Conservation (phyloP, 208 protist genomes). For the Hexamita inflata region DNA sequence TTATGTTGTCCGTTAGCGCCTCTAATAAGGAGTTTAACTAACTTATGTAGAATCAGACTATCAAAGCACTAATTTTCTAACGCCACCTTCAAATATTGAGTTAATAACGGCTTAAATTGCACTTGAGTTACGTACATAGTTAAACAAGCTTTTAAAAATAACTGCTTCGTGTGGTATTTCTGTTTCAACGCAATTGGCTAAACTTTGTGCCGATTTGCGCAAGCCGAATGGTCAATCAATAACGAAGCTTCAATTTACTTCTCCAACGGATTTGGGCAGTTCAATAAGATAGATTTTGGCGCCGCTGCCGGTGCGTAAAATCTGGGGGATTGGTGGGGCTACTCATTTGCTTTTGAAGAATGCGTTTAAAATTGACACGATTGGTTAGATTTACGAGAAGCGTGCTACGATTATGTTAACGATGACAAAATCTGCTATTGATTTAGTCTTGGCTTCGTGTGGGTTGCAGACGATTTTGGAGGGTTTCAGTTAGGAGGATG, state of each 20-base stretch:
- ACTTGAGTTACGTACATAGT: neutral
- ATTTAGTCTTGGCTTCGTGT: neutral
- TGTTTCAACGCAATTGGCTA: neutral
- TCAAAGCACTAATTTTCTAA: neutral
- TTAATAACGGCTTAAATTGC: neutral
- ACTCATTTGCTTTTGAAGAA: neutral
- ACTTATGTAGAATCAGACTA: neutral
- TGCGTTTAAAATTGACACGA: neutral
- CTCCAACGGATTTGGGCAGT: neutral
- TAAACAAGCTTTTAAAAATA: neutral
- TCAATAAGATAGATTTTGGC: neutral
- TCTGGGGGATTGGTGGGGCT: slow-evolving; percentile 23
- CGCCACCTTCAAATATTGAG: neutral
- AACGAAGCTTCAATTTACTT: neutral
- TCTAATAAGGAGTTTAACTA: neutral
- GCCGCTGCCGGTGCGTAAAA: neutral
- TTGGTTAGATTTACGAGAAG: neutral
- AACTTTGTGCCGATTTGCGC: neutral
- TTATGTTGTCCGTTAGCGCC: neutral
- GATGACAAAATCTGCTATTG: neutral
- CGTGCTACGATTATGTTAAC: neutral
- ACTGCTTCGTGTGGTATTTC: neutral
- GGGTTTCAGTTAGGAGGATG: neutral
- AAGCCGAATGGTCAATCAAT: slow-evolving; percentile 16
- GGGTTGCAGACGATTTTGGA: neutral